phyloP scores from a whole-genome alignment of 306 rosid genomes.

The Dryas alaskensis region DNA sequence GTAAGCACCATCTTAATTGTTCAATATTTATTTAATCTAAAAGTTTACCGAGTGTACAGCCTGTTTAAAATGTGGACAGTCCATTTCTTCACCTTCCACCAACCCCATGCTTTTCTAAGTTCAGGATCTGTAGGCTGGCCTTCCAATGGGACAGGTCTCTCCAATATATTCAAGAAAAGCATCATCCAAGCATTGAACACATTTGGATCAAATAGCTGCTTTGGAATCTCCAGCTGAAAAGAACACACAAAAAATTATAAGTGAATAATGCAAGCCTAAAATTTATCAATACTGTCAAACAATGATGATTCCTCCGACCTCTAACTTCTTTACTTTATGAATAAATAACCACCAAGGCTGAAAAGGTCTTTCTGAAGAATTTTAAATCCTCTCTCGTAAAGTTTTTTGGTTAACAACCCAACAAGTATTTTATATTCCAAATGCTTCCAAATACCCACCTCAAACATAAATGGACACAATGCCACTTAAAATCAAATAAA shows the following conservation, averaged over 20 bases:
- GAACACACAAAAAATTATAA: constrained; percentile 4
- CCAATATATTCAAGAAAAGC: constrained; percentile 77
- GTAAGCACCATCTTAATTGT: constrained; percentile 1
- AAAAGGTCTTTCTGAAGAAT: neutral
- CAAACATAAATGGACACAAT: too few species aligned
- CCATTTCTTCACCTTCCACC: constrained; percentile 99
- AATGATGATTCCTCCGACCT: neutral
- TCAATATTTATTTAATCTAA: constrained; percentile 10
- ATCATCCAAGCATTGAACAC: constrained; percentile 95
- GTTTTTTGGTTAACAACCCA: too few species aligned
- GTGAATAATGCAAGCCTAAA: neutral
- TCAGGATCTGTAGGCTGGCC: constrained; percentile 92
- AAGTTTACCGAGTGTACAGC: constrained; percentile 77
- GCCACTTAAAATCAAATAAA: too few species aligned
- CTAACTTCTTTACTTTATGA: neutral
- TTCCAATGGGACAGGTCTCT: constrained; percentile 88
- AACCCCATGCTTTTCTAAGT: constrained; percentile 86
- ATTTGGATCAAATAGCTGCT: constrained; percentile 73
- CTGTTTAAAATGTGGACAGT: constrained; percentile 90
- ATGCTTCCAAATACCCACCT: too few species aligned
- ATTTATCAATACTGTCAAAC: neutral
- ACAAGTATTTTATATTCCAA: too few species aligned
- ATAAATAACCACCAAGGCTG: neutral
- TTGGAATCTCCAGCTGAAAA: constrained; percentile 93
- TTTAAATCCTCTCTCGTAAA: neutral